These are phyloP conservation scores for Cicer yamashitae DNA, from an alignment of 306 rosid species.

Conservation along the genomic window DNA sequence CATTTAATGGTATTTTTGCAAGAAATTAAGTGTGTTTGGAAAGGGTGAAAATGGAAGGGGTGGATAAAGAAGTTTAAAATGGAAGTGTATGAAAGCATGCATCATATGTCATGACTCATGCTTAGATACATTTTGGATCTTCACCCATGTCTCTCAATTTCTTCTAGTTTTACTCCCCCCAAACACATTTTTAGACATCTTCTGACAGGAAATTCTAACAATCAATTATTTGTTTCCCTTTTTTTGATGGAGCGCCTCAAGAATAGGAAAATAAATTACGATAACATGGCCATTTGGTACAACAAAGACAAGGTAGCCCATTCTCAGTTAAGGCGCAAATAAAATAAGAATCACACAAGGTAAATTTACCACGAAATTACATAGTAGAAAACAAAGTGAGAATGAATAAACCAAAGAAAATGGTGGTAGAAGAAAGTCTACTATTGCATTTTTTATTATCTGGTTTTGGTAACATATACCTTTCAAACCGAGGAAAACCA, in stretches of 20 bases:
- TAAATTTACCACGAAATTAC: not conserved
- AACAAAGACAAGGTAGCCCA: not conserved
- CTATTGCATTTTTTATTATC: not conserved
- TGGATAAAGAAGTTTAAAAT: constrained; percentile 3
- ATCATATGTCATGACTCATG: constrained; percentile 23
- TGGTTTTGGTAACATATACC: not conserved
- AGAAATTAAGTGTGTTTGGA: not conserved
- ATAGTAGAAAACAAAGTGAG: not conserved
- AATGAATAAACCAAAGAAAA: constrained; percentile 7
- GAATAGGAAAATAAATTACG: not conserved
- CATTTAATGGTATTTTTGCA: constrained; percentile 9
- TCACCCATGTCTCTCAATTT: constrained; percentile 3
- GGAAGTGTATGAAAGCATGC: constrained; percentile 4
- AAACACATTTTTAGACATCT: not conserved
- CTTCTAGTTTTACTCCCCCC: constrained; percentile 5
- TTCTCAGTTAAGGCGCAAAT: not conserved
- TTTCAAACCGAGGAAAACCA: constrained; percentile 12
- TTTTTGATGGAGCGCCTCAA: not conserved
- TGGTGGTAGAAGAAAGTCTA: constrained; percentile 1
- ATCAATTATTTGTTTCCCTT: too few relatives aligned
- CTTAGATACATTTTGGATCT: constrained; percentile 11
- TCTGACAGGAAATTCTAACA: not conserved
- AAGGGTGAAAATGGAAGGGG: constrained; percentile 11
- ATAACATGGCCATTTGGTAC: not conserved
- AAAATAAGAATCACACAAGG: not conserved